Percentiles rank a stretch among this genome's conserved stretches.
These are phyloP conservation scores for Vitis rupestris DNA, from an alignment of 164 flowering plant genomes.

Conservation along the genomic window DNA sequence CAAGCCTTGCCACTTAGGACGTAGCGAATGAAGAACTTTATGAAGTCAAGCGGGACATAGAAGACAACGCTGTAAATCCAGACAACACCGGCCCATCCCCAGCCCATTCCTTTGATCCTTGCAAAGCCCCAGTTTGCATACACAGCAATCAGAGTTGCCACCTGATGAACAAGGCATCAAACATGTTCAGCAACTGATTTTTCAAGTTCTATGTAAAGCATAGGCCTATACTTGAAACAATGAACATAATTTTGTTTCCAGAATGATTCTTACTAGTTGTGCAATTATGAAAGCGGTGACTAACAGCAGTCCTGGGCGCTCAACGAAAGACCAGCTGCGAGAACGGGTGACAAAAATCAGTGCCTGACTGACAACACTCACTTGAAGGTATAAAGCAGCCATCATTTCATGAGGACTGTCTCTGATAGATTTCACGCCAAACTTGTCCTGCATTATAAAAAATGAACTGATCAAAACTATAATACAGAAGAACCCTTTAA, in stretches of 20 bases:
- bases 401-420: slow-evolving; percentile 55
- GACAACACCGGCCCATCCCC: slow-evolving; percentile 99
- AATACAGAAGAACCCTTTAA: background rate
- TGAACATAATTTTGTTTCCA: no score
- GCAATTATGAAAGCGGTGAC: slow-evolving; percentile 62
- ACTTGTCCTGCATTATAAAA: slow-evolving; percentile 51
- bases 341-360: slow-evolving; percentile 93
- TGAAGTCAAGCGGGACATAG: slow-evolving; percentile 77
- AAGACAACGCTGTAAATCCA: slow-evolving; percentile 88
- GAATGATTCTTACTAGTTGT: slow-evolving; percentile 63
- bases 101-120: slow-evolving; percentile 71
- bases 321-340: slow-evolving; percentile 86
- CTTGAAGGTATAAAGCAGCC: slow-evolving; percentile 93
- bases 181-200: no score
- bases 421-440: slow-evolving; percentile 48
- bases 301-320: slow-evolving; percentile 84
- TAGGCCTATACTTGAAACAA: no score
- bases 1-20: slow-evolving; percentile 88
- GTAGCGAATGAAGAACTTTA: slow-evolving; percentile 84
- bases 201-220: no score
- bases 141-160: slow-evolving; percentile 89
- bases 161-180: slow-evolving; percentile 33
- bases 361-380: slow-evolving; percentile 95
- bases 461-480: background rate
- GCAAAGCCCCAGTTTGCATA: slow-evolving; percentile 97